A percentile compares a stretch with the other conserved stretches of the same genome.
phyloP scores from a whole-genome alignment of 495 filamentous ascomycete genomes.

The Trichoderma asperelloides region DNA sequence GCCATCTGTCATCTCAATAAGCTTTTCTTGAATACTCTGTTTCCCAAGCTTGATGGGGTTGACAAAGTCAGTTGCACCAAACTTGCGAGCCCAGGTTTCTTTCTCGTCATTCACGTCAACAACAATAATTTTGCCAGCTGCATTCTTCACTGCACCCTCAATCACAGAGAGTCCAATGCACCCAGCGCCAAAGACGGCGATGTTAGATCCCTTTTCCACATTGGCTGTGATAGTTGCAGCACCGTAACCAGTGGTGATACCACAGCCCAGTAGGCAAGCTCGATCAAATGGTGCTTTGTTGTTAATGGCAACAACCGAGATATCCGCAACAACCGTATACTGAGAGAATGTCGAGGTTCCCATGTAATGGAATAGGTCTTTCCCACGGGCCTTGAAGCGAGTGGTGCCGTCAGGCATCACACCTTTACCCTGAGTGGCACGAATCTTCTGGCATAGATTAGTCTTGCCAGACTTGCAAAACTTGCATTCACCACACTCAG shows the following conservation, averaged over 20 bases:
- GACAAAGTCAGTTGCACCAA: conserved; percentile 93
- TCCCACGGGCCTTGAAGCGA: conserved; percentile 86
- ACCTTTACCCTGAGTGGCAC: conserved; percentile 88
- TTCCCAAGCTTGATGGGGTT: conserved; percentile 75
- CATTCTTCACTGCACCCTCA: conserved; percentile 82
- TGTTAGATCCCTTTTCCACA: conserved; percentile 77
- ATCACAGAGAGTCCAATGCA: conserved; percentile 93
- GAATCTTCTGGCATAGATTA: conserved; percentile 98
- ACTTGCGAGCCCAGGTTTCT: conserved; percentile 86
- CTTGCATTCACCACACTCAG: conserved; percentile 95
- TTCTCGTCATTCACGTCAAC: conserved; percentile 91
- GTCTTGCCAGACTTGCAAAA: conserved; percentile 99
- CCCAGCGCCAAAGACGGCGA: conserved; percentile 93
- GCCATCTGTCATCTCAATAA: conserved; percentile 96
- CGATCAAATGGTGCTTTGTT: conserved; percentile 86
- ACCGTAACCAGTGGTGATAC: conserved; percentile 97
- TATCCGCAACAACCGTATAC: conserved; percentile 97
- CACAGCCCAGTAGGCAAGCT: conserved; percentile 90
- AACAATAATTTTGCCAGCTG: conserved; percentile 83
- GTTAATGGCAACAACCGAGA: conserved; percentile 91
- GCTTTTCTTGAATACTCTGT: conserved; percentile 75
- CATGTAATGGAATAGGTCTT: conserved; percentile 97
- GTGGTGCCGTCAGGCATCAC: conserved; percentile 98
- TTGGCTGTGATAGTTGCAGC: conserved; percentile 87
- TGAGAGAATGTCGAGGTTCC: conserved; percentile 97